Evolutionary conservation across 805 yeast species (phyloP).

Genomic region (Blastobotrys americana): DNA sequence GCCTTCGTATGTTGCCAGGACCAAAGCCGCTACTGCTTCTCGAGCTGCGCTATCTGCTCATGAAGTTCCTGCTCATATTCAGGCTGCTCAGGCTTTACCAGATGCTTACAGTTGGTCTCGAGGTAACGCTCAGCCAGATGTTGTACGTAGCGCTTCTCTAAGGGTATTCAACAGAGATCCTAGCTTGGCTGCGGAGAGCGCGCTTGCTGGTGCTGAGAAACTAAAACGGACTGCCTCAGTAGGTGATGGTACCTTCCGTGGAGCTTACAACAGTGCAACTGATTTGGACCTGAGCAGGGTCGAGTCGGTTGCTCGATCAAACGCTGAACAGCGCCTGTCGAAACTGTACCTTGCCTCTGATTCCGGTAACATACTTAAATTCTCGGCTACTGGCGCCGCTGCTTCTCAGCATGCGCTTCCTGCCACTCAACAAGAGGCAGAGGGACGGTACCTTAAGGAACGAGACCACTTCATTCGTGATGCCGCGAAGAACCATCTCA

Average conservation of each 20-base stretch:
- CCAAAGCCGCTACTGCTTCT: constrained; percentile 20
- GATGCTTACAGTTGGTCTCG: constrained; percentile 31
- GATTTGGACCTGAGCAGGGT: constrained; percentile 18
- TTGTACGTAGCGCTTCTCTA: constrained; percentile 11
- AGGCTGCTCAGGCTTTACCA: constrained; percentile 29
- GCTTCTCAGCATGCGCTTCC: constrained; percentile 13
- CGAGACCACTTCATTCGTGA: constrained; percentile 15
- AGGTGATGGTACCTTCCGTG: not conserved
- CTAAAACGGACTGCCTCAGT: constrained; percentile 4
- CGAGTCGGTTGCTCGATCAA: constrained; percentile 27
- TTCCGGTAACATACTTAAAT: constrained; percentile 15
- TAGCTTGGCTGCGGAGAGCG: constrained; percentile 6
- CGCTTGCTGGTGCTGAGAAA: constrained; percentile 1
- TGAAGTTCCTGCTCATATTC: constrained; percentile 26
- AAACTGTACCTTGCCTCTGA: constrained; percentile 20
- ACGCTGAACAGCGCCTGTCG: constrained; percentile 26
- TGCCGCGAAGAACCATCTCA: constrained; percentile 23
- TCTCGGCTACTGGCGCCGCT: constrained; percentile 19
- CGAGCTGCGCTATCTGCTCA: constrained; percentile 30
- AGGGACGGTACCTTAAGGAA: constrained; percentile 11
- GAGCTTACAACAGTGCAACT: not conserved
- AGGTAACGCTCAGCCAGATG: constrained; percentile 7
- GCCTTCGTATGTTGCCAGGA: constrained; percentile 1
- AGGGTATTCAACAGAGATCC: constrained; percentile 7
- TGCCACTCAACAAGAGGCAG: not conserved